These are phyloP conservation scores for Calocybe gangraenosa DNA, from an alignment of 768 basidiomycete species.

Conservation along the genomic window DNA sequence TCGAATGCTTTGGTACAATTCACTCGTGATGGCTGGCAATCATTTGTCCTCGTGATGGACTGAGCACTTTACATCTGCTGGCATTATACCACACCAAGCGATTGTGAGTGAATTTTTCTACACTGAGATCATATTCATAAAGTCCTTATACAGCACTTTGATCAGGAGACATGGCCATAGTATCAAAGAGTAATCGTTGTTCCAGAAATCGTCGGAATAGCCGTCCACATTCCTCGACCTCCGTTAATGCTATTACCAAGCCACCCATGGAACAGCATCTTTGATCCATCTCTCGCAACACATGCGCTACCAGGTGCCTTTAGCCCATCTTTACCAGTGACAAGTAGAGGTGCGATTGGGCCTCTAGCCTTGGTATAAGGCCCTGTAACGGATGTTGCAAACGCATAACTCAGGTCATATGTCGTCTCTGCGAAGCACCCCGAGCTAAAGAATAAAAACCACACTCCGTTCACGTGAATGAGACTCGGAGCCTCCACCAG, in stretches of 20 bases:
- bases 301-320: slow-evolving; percentile 14
- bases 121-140: no score
- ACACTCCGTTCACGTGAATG: slow-evolving; percentile 11
- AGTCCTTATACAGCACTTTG: no score
- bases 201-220: slow-evolving; percentile 7
- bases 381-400: slow-evolving; percentile 10
- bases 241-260: slow-evolving; percentile 8
- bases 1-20: no score
- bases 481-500: slow-evolving; percentile 14
- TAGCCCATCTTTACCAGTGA: slow-evolving; percentile 11
- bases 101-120: no score
- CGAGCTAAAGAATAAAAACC: slow-evolving; percentile 14
- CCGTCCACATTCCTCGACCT: slow-evolving; percentile 15
- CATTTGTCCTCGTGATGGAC: no score
- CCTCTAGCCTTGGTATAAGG: slow-evolving; percentile 12
- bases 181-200: slow-evolving; percentile 9
- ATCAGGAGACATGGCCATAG: no score
- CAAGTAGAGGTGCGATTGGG: slow-evolving; percentile 11
- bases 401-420: slow-evolving; percentile 15
- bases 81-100: no score
- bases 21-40: no score
- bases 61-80: no score
- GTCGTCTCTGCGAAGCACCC: slow-evolving; percentile 14
- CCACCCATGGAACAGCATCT: slow-evolving; percentile 10
- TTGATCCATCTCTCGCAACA: slow-evolving; percentile 10